These are phyloP conservation scores for Boletus barrowsii DNA, from an alignment of 768 basidiomycete genomes.

Conservation along the genomic window DNA sequence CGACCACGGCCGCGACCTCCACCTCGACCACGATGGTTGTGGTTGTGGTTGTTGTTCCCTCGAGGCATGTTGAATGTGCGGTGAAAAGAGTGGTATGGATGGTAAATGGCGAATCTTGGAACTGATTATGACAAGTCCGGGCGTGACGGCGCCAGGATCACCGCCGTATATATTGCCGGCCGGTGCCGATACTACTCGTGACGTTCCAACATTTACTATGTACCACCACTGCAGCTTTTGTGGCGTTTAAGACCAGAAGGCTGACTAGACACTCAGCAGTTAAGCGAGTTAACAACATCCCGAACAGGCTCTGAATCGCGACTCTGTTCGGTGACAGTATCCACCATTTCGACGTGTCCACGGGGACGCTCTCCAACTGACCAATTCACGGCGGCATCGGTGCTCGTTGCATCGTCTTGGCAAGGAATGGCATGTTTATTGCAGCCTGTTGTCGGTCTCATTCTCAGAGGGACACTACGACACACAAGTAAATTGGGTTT, in stretches of 20 bases:
- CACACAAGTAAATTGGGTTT: neutral
- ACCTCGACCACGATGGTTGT: slow-evolving; percentile 23
- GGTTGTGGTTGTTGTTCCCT: slow-evolving; percentile 15
- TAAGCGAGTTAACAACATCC: too few relatives aligned
- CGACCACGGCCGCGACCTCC: slow-evolving; percentile 25
- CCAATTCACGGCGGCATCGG: neutral
- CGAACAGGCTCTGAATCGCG: neutral
- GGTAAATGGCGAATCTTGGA: too few relatives aligned
- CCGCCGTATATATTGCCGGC: neutral
- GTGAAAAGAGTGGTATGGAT: neutral
- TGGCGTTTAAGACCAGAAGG: too few relatives aligned
- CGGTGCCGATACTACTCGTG: neutral
- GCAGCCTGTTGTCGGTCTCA: neutral
- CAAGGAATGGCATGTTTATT: neutral
- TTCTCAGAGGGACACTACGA: neutral
- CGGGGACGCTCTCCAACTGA: neutral
- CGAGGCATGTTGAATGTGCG: slow-evolving; percentile 12
- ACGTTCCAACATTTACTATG: too few relatives aligned
- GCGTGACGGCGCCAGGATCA: too few relatives aligned
- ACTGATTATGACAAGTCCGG: too few relatives aligned
- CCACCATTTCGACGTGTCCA: neutral
- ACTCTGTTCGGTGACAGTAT: neutral
- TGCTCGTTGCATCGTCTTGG: neutral
- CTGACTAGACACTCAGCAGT: too few relatives aligned
- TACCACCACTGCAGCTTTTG: too few relatives aligned